Conservation (phyloP, 1,139 yeast species). For the Entelexis sorbosivorans region DNA sequence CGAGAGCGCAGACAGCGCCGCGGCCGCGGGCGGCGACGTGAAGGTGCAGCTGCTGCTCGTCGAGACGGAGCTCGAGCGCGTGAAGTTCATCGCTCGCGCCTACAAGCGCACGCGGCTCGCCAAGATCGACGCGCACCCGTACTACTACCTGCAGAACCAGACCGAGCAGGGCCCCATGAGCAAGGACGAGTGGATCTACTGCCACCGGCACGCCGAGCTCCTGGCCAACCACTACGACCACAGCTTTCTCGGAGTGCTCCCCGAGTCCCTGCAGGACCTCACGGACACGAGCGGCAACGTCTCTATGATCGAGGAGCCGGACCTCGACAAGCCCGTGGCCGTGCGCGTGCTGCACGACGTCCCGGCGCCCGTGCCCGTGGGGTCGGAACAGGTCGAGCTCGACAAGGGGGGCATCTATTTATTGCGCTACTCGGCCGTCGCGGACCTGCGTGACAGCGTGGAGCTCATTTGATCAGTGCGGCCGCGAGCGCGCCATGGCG, state of each 20-base stretch:
- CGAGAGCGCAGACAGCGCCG: conserved; percentile 40
- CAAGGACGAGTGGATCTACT: conserved; percentile 49
- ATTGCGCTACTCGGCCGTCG: conserved; percentile 51
- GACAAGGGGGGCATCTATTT: conserved; percentile 62
- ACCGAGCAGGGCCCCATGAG: conserved; percentile 22
- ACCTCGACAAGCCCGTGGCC: conserved; percentile 64
- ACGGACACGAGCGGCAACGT: conserved; percentile 71
- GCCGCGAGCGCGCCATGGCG: too few species aligned
- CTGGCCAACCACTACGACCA: conserved; percentile 55
- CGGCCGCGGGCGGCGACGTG: conserved; percentile 55
- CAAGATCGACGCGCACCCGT: conserved; percentile 52
- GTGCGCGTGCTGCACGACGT: conserved; percentile 43
- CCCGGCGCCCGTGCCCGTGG: conserved; percentile 28
- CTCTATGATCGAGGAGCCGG: conserved; percentile 72
- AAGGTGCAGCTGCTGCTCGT: conserved; percentile 72
- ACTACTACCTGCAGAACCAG: conserved; percentile 34
- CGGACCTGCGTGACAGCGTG: conserved; percentile 19
- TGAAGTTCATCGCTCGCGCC: conserved; percentile 66
- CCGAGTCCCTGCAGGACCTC: conserved; percentile 54
- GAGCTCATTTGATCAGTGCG: conserved; percentile 25
- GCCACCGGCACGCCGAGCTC: conserved; percentile 53
- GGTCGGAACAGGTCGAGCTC: conserved; percentile 52
- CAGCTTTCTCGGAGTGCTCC: conserved; percentile 57
- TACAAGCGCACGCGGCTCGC: conserved; percentile 65
- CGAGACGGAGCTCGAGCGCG: conserved; percentile 83